phyloP scores from a whole-genome alignment of 129 eudicot genomes.

The Scalesia atractyloides region DNA sequence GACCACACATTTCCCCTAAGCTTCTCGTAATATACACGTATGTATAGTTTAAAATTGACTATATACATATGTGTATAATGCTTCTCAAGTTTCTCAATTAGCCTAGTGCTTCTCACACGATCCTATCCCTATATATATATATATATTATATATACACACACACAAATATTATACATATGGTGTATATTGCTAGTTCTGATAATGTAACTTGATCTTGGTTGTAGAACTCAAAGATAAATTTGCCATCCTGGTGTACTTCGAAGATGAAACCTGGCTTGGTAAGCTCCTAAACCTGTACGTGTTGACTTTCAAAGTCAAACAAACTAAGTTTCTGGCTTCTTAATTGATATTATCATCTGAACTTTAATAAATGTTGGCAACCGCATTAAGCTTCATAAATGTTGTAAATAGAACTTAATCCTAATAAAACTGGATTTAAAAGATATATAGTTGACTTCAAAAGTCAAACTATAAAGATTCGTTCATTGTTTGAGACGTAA shows the following conservation, averaged over 20 bases:
- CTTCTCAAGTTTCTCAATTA: no score
- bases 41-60: no score
- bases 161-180: not conserved
- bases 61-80: no score
- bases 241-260: constrained; percentile 49
- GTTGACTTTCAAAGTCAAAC: constrained; percentile 32
- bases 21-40: no score
- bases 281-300: constrained; percentile 12
- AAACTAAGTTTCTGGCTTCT: constrained; percentile 11
- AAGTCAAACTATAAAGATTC: constrained; percentile 14
- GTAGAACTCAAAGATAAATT: constrained; percentile 43
- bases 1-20: no score
- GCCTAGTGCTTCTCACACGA: no score
- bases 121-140: no score
- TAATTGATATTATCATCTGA: not conserved
- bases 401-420: constrained; percentile 1
- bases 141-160: not conserved
- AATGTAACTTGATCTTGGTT: constrained; percentile 1
- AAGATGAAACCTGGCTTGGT: constrained; percentile 51
- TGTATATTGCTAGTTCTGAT: constrained; percentile 18
- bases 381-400: not conserved
- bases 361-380: not conserved
- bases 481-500: not conserved
- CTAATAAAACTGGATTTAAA: not conserved
- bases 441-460: constrained; percentile 17